Base-by-base conservation (phyloP, 345 rosid species). In the Murraya koenigii region DNA sequence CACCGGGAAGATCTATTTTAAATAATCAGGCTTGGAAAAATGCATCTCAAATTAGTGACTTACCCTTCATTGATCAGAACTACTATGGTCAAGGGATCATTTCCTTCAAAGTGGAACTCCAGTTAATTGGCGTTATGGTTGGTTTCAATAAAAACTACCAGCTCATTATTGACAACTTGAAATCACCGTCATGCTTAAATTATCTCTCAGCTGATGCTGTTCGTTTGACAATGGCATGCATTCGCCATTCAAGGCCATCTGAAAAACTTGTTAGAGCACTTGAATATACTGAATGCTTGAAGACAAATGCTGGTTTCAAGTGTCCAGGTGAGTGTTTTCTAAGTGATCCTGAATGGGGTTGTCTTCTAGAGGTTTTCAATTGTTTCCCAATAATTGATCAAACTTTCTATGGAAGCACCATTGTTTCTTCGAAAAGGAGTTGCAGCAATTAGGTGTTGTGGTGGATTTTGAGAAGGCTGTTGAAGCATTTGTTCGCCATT, bases 1-100 rank as follows among this genome's bases (percentile, higher is more conserved):
- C 90, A 26, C 93, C 98, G 0, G 76, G 20, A 49, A 90, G 80
- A 28, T 86, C 88, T 79, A 90, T 91, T 80, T 75, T 93, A 73
- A 85, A 68, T 17, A 78, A 81, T 61, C 64, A 85, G 35, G 84
- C 84, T 15, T 93, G 97, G 94, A 75, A 69, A 86, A 67, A 60
- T 69, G 91, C 94, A 14, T 71, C 75, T 11, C 79, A 82, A n/a
- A 78, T 93, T 69, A 86, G 93, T 36, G 72, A 92, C 61, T 77
- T 88, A 10, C 94, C 96, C 3, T 85, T 89, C 71, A 72, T 93
- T 9, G 90, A 89, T 70, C 60, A 38, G 30, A 66, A 59, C 30
- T 75, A 62, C 75, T 93, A 89, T 56, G 90, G 92, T 52, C 77
- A 80, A 36, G 80, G 76, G 52, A 63, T 85, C 55, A 54, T 82